These are phyloP conservation scores for Tetradesmus obliquus DNA, from an alignment of 139 green algal species.

Conservation along the genomic window DNA sequence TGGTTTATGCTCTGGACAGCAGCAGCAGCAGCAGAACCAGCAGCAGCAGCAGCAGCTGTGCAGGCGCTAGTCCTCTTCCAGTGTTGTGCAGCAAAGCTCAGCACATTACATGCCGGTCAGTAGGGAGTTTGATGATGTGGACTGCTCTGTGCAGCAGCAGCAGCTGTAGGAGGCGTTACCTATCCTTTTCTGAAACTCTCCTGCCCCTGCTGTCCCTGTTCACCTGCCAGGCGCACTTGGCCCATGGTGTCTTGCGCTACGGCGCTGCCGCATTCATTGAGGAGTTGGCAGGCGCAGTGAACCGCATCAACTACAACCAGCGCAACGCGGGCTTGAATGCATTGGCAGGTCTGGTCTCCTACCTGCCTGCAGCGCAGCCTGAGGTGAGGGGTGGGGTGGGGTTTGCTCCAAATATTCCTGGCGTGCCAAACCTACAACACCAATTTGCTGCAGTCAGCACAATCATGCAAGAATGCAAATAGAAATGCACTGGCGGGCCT, in stretches of 20 bases:
- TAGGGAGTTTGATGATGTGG: not conserved
- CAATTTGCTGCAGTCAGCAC: not conserved
- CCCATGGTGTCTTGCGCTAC: constrained; percentile 13
- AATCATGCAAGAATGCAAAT: not conserved
- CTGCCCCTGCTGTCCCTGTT: too few species aligned
- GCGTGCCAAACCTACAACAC: not conserved
- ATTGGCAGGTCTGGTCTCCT: constrained; percentile 72
- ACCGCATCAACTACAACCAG: constrained; percentile 80
- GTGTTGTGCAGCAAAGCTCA: not conserved
- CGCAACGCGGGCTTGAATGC: constrained; percentile 68
- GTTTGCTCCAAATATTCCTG: not conserved
- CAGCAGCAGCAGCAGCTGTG: not conserved
- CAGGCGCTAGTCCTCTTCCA: constrained; percentile 56
- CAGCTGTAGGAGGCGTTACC: not conserved
- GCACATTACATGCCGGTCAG: constrained; percentile 18
- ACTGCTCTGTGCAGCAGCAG: not conserved
- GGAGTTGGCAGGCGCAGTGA: constrained; percentile 65
- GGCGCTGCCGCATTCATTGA: constrained; percentile 47
- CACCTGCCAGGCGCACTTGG: not conserved
- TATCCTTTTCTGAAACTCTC: not conserved
- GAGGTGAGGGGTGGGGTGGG: not conserved
- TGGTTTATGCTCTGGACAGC: not conserved
- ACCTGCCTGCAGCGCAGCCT: constrained; percentile 59
- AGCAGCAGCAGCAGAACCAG: not conserved
- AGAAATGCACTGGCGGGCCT: constrained; percentile 72